These are phyloP conservation scores for Umbelopsis sp. DNA, from an alignment of 192 early-diverging fungal genomes.

Conservation along the genomic window DNA sequence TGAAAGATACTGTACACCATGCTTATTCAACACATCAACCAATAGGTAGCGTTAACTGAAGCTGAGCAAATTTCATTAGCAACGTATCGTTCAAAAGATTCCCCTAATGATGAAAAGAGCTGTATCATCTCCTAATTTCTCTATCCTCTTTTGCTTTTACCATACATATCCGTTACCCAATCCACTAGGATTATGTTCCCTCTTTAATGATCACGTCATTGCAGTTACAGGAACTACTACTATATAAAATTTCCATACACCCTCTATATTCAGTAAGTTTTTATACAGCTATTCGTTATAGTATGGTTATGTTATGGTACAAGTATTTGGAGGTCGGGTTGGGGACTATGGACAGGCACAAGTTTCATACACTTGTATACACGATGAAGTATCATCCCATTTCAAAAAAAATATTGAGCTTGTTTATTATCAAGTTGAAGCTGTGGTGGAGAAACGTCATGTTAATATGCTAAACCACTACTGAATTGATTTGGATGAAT, in stretches of 20 bases:
- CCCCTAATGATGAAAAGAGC: neutral
- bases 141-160: neutral
- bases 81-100: neutral
- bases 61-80: neutral
- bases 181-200: too few species aligned
- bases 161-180: too few species aligned
- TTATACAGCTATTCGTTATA: neutral
- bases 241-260: neutral
- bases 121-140: constrained; percentile 5
- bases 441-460: neutral
- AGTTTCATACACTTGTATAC: too few species aligned
- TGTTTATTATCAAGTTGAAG: constrained; percentile 11
- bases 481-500: neutral
- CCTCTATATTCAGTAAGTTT: neutral
- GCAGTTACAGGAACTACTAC: too few species aligned
- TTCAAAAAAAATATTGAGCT: constrained; percentile 7
- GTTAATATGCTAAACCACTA: neutral
- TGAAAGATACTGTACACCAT: neutral
- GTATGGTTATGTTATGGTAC: neutral
- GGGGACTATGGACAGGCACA: too few species aligned
- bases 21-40: neutral
- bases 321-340: neutral
- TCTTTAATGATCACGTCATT: too few species aligned
- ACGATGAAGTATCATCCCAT: neutral
- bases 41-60: neutral